These are phyloP conservation scores for Taphrina pruni DNA, from an alignment of 1,139 yeast species.

Conservation along the genomic window DNA sequence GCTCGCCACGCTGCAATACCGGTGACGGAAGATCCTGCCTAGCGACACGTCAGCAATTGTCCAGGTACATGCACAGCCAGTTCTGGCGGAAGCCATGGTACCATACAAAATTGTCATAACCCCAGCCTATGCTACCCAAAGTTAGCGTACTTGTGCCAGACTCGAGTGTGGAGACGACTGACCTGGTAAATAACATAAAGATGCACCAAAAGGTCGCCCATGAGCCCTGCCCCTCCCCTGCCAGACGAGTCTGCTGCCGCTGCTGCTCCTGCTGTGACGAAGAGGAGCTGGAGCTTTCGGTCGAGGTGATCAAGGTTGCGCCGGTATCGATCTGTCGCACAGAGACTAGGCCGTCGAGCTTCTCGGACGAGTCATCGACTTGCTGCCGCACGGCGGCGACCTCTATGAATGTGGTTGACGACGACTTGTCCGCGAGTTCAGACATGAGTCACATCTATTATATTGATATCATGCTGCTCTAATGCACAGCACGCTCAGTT, in stretches of 20 bases:
- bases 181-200: conserved; percentile 15
- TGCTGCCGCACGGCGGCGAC: background rate
- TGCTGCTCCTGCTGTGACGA: too few species aligned
- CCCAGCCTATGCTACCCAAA: background rate
- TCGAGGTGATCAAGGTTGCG: background rate
- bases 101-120: conserved; percentile 10
- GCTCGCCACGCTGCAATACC: conserved; percentile 9
- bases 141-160: background rate
- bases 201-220: conserved; percentile 17
- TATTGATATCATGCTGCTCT: background rate
- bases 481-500: too few species aligned
- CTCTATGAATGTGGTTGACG: background rate
- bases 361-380: background rate
- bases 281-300: background rate
- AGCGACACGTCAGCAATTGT: background rate
- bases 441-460: background rate
- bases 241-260: too few species aligned
- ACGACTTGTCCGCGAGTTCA: background rate
- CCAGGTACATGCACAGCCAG: background rate
- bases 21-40: conserved; percentile 11
- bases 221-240: too few species aligned
- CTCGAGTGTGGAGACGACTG: background rate
- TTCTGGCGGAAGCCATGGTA: background rate
- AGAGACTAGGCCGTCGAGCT: background rate
- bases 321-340: conserved; percentile 1